Percentiles rank a stretch among this genome's conserved stretches.
Evolutionary conservation across 2,329 filamentous ascomycete species (phyloP).

Genomic region (Fusarium dimerum): DNA sequence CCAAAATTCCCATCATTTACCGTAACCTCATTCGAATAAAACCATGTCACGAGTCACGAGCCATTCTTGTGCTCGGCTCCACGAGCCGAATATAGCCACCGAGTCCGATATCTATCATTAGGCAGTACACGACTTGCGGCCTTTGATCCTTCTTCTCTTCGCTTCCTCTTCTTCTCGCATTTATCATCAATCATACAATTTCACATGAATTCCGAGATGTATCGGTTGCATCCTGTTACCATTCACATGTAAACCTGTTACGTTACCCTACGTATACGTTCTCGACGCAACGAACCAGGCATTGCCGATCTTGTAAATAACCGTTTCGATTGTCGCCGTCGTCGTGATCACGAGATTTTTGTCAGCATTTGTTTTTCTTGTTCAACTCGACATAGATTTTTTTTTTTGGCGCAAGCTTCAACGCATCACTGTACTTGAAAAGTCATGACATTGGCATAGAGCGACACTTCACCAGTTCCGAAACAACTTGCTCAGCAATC

Average conservation of each 20-base stretch:
- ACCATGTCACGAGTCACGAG: slow-evolving; percentile 27
- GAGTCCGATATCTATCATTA: not conserved
- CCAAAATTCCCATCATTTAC: slow-evolving; percentile 28
- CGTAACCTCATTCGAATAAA: slow-evolving; percentile 17
- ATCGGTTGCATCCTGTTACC: not conserved
- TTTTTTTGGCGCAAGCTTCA: not conserved
- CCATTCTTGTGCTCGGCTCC: slow-evolving; percentile 22
- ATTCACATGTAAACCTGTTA: not conserved
- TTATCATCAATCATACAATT: not conserved
- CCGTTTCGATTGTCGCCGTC: too few species aligned
- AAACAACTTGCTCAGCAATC: not conserved
- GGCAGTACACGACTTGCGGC: not conserved
- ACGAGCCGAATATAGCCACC: slow-evolving; percentile 20
- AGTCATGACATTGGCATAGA: not conserved
- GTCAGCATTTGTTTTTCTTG: too few species aligned
- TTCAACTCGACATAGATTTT: too few species aligned
- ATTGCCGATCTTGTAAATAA: not conserved
- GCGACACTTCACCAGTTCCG: not conserved
- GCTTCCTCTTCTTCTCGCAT: too few species aligned
- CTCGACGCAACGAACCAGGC: not conserved
- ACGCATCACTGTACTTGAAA: not conserved
- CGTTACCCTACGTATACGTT: not conserved
- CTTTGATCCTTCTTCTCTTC: not conserved
- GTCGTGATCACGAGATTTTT: not conserved
- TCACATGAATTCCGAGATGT: not conserved